Evolutionary conservation across 176 grass and related monocot genomes (phyloP), one percentile per base, ranked within the genome.

Genomic region (Oryza australiensis): DNA sequence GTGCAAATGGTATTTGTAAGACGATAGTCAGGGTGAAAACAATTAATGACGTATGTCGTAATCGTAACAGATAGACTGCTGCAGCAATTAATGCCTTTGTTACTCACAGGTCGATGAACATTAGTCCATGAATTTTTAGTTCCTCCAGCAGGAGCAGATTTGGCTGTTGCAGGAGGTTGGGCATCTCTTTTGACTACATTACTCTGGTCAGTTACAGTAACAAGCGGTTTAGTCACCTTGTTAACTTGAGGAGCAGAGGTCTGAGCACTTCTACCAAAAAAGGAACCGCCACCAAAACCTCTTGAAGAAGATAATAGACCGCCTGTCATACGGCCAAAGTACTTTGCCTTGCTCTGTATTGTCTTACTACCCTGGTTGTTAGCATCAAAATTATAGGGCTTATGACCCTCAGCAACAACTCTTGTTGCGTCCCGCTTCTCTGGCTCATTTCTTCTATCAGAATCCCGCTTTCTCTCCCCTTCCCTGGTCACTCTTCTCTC

Each of bases 181-280:
- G 51, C 57, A 27, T 96, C 90, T 89, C 80, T 82, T 86, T 91
- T 96, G 42, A 80, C 48, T 60, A 68, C 73, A 91, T 88, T 84
- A 85, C 83, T 78, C 65, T 90, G 83, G 80, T 90, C 88, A 79
- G 76, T 67, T 79, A 51, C 55, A 38, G 66, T 82, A 81, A 70
- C 76, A 64, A 74, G 34, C 7, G 82, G 62, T 79, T 87, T 93
- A 68, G 22, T 74, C 57, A 62, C 79, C 82, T 91, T 96, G 84
- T 80, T 93, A 77, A 41, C 83, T 68, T 75, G 80, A 82, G 85
- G 59, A 64, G 80, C 71, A 85, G 83, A 46, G 66, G 37, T 29
- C 77, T 89, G 90, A 75, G 70, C 29, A 84, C 72, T 89, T 89
- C 86, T 92, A 37, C 93, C 86, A 87, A 93, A 96, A 86, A 96